Base-by-base conservation (phyloP, 768 basidiomycete genomes). In the Pisolithus orientalis region DNA sequence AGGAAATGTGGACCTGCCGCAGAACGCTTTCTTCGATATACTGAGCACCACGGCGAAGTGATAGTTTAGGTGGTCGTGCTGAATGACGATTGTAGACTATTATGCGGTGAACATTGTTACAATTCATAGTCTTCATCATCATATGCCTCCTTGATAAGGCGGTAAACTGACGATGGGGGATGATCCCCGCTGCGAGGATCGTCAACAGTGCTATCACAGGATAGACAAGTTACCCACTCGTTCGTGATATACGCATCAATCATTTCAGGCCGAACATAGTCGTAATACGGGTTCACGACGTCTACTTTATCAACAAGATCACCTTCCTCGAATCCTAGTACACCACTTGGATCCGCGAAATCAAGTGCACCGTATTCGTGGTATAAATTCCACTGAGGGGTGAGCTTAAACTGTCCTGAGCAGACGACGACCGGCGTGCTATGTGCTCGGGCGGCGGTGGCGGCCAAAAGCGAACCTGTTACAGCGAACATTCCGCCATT, bases 221-320 rank as follows among this genome's bases (percentile, higher is more conserved):
- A 34, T 34, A 24, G 9, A 70, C 1, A 54, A 43, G 51, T 32
- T 25, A 75, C 94, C 75, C 68, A 97, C 95, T 97, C 90, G 59
- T 99, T 98, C 11, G 94, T 97, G 61, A 99, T 90, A 68, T 90
- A 95, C 11, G 91, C 87, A 63, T 93, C 87, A 51, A 99, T 82
- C 57, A 97, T 71, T 64, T 97, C 94, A 21, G 94, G 94, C 49
- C 83, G 79, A 39, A 99, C 88, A 69, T 95, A 94, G 70, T 99
- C 96, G 65, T 89, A 98, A 66, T 90, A 92, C n/a, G 94, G 94
- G 65, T 94, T 95, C 43, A 94, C 74, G 8, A 95, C 92, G 59
- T 96, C 92, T 13, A 94, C 91, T 59, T 87, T 89, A 56, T 94
- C 87, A 39, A 89, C 82, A 6, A 91, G 71, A 58, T 80, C 77